Conservation (phyloP, 2,329 filamentous ascomycete genomes). For the Coccinonectria pachysandricola region DNA sequence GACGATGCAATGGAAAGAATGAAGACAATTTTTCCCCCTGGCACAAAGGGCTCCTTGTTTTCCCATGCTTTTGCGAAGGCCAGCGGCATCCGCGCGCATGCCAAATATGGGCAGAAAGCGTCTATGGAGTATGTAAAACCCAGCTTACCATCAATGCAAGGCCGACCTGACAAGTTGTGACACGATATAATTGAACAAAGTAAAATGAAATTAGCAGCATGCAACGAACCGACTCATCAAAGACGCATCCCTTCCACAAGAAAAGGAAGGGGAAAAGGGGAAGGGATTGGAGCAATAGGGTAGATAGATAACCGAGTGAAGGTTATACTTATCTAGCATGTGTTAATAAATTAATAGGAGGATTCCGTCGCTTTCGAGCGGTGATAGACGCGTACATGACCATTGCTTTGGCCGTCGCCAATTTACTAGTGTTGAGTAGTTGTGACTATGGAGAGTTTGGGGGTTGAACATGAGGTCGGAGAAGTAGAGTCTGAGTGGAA, state of each 20-base stretch:
- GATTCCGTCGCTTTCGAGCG: conserved; percentile 22
- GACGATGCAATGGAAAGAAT: no score
- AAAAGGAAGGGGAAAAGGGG: no score
- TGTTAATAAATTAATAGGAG: conserved; percentile 22
- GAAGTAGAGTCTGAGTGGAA: no score
- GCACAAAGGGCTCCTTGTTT: conserved; percentile 27
- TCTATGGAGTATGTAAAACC: conserved; percentile 28
- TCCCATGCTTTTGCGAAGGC: conserved; percentile 30
- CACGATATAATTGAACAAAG: conserved; percentile 28
- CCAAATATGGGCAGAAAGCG: conserved; percentile 30
- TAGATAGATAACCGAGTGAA: conserved; percentile 23
- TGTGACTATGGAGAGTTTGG: no score
- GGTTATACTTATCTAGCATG: conserved; percentile 19
- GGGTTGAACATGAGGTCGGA: no score
- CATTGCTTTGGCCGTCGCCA: conserved; percentile 33
- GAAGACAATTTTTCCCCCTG: conserved; percentile 30
- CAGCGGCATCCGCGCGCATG: conserved; percentile 22
- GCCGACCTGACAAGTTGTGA: conserved; percentile 20
- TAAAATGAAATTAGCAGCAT: conserved; percentile 40
- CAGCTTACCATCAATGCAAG: conserved; percentile 20
- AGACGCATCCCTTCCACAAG: conserved; percentile 43
- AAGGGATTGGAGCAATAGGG: conserved; percentile 31
- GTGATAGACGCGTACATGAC: conserved; percentile 37
- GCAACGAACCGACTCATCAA: conserved; percentile 43
- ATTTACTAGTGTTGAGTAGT: no score